Evolutionary conservation across 1,284 basidiomycete species (phyloP), one percentile per base, ranked within the genome.

Genomic region (Xerocomus minutiporus): DNA sequence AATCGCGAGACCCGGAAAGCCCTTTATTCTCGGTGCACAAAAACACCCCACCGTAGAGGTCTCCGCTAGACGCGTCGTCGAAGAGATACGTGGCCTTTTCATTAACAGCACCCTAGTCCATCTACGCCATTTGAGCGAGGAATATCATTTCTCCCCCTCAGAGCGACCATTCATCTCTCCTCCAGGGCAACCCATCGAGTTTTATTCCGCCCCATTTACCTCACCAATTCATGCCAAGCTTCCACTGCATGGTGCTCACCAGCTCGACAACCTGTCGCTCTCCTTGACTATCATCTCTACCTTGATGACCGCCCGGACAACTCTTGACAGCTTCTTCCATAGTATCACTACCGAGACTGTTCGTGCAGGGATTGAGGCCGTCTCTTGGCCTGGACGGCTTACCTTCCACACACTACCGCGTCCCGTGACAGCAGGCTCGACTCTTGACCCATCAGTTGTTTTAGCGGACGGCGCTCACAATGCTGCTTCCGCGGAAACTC

Each of bases 381-480:
- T 83, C 1, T 68, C 67, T 15, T 99, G 96, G 94, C 83, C 82
- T 4, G 96, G 96, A 1, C 76, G 96, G 50, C 80, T 97, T 15
- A 88, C 88, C 0, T 97, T 81, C 70, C 75, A 84, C 60, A 79
- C 52, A 70, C 73, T 51, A 78, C 51, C 67, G 2, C 55, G 52
- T 32, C 52, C 64, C 13, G 56, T 66, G 41, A 61, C 51, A 5
- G 43, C 41, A n/a, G 57, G 46, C 12, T 59, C 46, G 36, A 50
- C 47, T 32, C 61, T 38, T 45, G 56, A 65, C 45, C 64, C 67
- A 17, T 59, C 75, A 3, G 63, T 74, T 5, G 71, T 94, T 5
- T 77, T 99, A 7, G 86, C 88, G 2, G 97, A 99, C 65, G 97
- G 97, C 4, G 96, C 97, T 1, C 97, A 99, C 68, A 99, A 99